Evolutionary conservation across 1,284 basidiomycete genomes (phyloP), one percentile per base, ranked within the genome.

Genomic region (Schizophyllum amplum): DNA sequence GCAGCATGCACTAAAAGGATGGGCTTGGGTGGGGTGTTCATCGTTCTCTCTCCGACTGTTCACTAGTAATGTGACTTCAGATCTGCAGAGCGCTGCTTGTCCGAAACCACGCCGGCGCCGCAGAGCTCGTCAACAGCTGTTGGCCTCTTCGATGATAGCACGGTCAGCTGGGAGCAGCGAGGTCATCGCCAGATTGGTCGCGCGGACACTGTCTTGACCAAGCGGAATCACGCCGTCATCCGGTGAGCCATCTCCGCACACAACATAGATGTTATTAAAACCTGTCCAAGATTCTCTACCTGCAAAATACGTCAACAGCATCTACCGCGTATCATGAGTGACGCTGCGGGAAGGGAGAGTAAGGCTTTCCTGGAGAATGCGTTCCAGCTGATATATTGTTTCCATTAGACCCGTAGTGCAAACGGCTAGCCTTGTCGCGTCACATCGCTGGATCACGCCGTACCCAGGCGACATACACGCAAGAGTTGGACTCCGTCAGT

Each of bases 371-470:
- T n/a, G 22, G 33, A 24, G 21, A 48, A 49, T 48, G 47, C n/a
- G 24, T 52, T 17, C 17, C 46, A 59, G 15, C 17, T 48, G 42
- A 50, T 11, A 25, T 27, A 51, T 27, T 51, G 54, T n/a, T n/a
- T n/a, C n/a, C n/a, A n/a, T 51, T 55, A 81, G 80, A 82, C 62
- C 62, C 74, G 65, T 64, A 47, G 76, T 73, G 61, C 84, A 87
- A 68, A 79, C 80, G 1, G 83, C 92, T 1, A 87, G 91, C 68
- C 81, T 99, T 4, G 84, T 94, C 21, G 92, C 94, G 79, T 99
- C 15, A 85, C 92, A 0, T 86, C 87, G 6, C 75, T 98, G 6
- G 82, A 98, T 57, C 87, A 86, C 53, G 81, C 87, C 5, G 80
- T 94, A 15, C 94, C 95, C 0, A 87, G 59, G 78, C 86, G 1